These are phyloP conservation scores for Candida easanensis DNA, from an alignment of 805 yeast species.

Conservation along the genomic window DNA sequence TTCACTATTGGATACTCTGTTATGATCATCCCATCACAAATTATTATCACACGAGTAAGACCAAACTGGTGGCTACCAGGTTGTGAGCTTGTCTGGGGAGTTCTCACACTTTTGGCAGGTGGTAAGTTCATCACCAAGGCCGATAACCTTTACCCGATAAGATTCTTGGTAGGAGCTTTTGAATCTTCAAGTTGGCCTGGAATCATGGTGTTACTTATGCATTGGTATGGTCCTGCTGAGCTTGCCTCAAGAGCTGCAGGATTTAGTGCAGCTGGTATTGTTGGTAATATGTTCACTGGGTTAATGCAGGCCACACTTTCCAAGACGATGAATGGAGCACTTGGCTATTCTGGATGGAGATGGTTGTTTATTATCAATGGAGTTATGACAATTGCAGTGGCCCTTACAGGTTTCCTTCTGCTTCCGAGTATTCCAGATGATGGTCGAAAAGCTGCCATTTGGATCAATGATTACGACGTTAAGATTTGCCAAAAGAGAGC, in stretches of 20 bases:
- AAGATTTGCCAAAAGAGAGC: slow-evolving; percentile 3
- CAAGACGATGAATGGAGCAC: slow-evolving; percentile 34
- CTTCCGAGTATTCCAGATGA: slow-evolving; percentile 42
- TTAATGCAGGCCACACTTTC: slow-evolving; percentile 52
- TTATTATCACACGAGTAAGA: slow-evolving; percentile 1
- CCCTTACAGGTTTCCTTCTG: slow-evolving; percentile 48
- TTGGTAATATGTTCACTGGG: slow-evolving; percentile 52
- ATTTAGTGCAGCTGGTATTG: slow-evolving; percentile 49
- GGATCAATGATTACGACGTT: slow-evolving; percentile 2
- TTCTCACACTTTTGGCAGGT: slow-evolving; percentile 47
- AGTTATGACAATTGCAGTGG: slow-evolving; percentile 52
- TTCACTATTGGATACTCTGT: slow-evolving; percentile 50
- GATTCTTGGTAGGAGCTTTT: slow-evolving; percentile 55
- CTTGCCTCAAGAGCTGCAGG: slow-evolving; percentile 48
- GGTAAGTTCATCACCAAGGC: slow-evolving; percentile 55
- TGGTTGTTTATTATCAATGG: slow-evolving; percentile 63
- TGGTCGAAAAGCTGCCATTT: slow-evolving; percentile 31
- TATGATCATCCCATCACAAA: slow-evolving; percentile 47
- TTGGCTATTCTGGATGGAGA: slow-evolving; percentile 55
- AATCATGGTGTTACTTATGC: slow-evolving; percentile 51
- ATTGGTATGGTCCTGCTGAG: slow-evolving; percentile 46
- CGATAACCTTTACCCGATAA: slow-evolving; percentile 48
- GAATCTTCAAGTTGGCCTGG: slow-evolving; percentile 54
- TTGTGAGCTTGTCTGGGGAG: slow-evolving; percentile 43
- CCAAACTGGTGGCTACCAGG: slow-evolving; percentile 35